Evolutionary conservation across 2,329 filamentous ascomycete species (phyloP), one percentile per base, ranked within the genome.

Genomic region (Calonectria pteridis): DNA sequence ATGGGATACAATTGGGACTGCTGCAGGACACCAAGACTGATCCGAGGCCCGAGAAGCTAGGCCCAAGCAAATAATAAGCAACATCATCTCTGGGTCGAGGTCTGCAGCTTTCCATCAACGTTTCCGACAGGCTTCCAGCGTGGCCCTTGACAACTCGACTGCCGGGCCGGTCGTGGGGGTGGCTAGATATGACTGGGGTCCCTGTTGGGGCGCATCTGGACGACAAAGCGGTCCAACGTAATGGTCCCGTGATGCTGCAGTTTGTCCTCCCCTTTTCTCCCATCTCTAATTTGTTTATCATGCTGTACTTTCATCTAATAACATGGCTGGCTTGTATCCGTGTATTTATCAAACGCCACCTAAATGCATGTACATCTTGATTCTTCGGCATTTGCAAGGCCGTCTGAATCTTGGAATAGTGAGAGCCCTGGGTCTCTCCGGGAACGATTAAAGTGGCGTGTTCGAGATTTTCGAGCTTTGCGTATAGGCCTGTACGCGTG

Each of bases 321-420:
- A 31, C 31, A 14, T 40, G 6, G 26, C 14, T 35, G 33, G 16
- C 20, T 43, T 75, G 67, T 58, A 70, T 50, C 65, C n/a, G 59
- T 53, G 40, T 46, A 55, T 68, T 33, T 71, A 59, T 55, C 71
- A 73, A 67, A 62, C 71, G 63, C 68, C 69, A 59, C 74, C 37
- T 69, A 71, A 62, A 73, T 79, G 70, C 75, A 73, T 72, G n/a
- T 76, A 72, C 63, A 67, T 73, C 51, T 29, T 68, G 59, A 65
- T 50, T 59, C 53, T 43, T 64, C 63, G 53, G 55, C 58, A 62
- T 35, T 46, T 28, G 18, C 46, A 46, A 28, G 18, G 18, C 51
- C 53, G 58, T 68, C 40, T 29, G 62, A 28, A 13, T 50, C 23
- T 43, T 62, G 40, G 35, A 67, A 23, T 10, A 20, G 29, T 46